These are phyloP conservation scores for Monarda citriodora DNA, from an alignment of 305 asterid genomes.

Conservation along the genomic window DNA sequence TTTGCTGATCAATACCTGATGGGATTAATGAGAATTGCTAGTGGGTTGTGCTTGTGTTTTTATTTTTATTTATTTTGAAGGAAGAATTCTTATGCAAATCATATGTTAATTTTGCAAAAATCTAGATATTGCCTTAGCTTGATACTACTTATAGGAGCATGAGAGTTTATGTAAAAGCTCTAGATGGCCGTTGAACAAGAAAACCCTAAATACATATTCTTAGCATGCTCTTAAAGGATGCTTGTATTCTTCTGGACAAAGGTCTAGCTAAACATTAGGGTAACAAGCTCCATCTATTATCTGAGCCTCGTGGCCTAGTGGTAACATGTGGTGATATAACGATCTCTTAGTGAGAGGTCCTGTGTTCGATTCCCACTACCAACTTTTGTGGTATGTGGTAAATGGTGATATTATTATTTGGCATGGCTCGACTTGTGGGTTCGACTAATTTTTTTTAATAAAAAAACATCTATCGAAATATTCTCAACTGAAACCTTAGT, in stretches of 20 bases:
- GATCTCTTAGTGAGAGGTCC: no score
- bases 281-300: background rate
- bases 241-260: slow-evolving; percentile 1
- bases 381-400: no score
- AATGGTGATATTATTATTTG: no score
- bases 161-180: background rate
- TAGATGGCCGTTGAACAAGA: slow-evolving; percentile 15
- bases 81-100: background rate
- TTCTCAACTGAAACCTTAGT: background rate
- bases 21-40: background rate
- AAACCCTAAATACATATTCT: background rate
- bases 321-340: no score
- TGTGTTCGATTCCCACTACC: no score
- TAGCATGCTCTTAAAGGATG: background rate
- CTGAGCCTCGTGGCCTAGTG: no score
- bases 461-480: background rate
- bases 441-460: no score
- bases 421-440: no score
- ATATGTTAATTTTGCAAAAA: background rate
- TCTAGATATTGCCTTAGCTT: background rate
- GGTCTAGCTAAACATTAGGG: background rate
- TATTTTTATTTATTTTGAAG: background rate
- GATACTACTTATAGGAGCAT: background rate
- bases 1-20: background rate
- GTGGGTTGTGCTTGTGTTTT: background rate